Conservation (phyloP, 2,329 filamentous ascomycete species). For the Microsporum canis region DNA sequence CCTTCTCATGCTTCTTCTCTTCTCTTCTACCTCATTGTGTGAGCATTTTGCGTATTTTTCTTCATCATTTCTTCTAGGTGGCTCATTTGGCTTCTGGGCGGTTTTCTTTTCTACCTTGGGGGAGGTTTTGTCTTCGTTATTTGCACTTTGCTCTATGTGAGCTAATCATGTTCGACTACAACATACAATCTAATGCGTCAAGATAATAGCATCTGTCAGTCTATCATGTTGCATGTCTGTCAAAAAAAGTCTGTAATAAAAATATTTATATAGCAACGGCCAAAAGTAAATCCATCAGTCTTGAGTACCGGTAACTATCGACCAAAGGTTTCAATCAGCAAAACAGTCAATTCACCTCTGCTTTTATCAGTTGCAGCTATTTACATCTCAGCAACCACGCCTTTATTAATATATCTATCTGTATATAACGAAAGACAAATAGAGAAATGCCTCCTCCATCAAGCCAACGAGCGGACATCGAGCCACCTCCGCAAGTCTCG, state of each 20-base stretch:
- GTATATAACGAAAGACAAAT: neutral
- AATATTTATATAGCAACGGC: neutral
- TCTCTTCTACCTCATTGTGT: too few relatives aligned
- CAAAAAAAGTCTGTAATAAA: too few relatives aligned
- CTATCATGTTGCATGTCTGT: neutral
- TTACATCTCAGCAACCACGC: too few relatives aligned
- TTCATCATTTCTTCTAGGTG: neutral
- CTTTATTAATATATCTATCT: too few relatives aligned
- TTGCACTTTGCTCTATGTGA: neutral
- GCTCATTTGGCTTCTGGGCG: neutral
- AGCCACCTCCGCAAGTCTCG: slow-evolving; percentile 34
- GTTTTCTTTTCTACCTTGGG: neutral
- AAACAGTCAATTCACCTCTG: neutral
- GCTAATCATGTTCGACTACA: neutral
- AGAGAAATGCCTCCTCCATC: slow-evolving; percentile 32
- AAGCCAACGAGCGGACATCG: slow-evolving; percentile 28
- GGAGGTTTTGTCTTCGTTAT: neutral
- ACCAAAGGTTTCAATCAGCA: neutral
- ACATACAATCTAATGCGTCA: neutral
- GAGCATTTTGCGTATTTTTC: neutral
- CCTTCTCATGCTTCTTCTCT: neutral
- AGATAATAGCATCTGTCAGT: neutral
- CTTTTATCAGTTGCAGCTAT: neutral
- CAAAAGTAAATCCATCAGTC: neutral
- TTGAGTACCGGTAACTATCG: neutral